Evolutionary conservation across 2,329 filamentous ascomycete genomes (phyloP), one percentile per base, ranked within the genome.

Genomic region (Pestalotiopsis sp.): DNA sequence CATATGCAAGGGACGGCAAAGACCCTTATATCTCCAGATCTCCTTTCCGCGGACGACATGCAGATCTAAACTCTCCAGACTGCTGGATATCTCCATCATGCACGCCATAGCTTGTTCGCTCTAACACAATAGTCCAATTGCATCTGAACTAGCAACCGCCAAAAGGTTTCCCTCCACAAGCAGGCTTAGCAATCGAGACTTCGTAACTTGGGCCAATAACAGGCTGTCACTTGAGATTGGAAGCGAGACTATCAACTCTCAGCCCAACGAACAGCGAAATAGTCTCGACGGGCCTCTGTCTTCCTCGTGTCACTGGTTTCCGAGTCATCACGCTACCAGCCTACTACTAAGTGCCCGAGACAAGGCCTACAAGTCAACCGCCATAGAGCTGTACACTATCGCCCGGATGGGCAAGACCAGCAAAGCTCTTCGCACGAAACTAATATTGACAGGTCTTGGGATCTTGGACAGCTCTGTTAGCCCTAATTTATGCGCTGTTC

Each of bases 1-100:
- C 59, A 62, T 38, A 27, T 62, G 59, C 59, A 62, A 41, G 59
- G 59, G 31, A 39, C 31, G 59, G 59, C 59, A 62, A 36, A 38
- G 12, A 62, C 13, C 36, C 27, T 62, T 62, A 62, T 62, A 62
- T 62, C 27, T 62, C 59, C 27, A 39, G 59, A 62, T 36, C 17
- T n/a, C 17, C 17, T n/a, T 52, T 52, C 14, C 11, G 45, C 17
- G 23, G 45, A n/a, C n/a, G 3, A 52, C 45, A 52, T 52, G 45
- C 45, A 52, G 45, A 52, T 52, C 45, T 52, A 52, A 52, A 52
- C 45, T 52, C 45, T 52, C 45, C 45, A 52, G 17, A n/a, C 45
- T 52, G 14, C 14, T 52, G 45, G 45, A 52, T 52, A 52, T 52
- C 45, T 52, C 45, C 14, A 9, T n/a, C 17, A 52, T 52, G 14